These are phyloP conservation scores for Byssochlamys sp. DNA, from an alignment of 2,329 filamentous ascomycete species.

Conservation along the genomic window DNA sequence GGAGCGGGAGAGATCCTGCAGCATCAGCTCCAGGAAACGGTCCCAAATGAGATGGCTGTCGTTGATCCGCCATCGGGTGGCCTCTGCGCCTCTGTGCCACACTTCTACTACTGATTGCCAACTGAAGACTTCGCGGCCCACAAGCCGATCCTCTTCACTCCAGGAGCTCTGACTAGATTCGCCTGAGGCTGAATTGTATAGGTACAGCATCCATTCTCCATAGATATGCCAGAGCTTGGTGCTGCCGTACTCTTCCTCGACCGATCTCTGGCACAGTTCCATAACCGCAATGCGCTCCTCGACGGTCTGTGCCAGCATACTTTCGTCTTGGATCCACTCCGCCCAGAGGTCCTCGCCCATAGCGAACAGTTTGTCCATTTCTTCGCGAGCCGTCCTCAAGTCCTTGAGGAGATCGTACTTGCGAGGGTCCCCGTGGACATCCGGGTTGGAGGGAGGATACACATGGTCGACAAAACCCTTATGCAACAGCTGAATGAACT, in stretches of 20 bases:
- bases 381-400: constrained; percentile 42
- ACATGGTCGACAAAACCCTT: constrained; percentile 39
- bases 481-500: constrained; percentile 39
- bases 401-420: constrained; percentile 39
- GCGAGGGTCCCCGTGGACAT: constrained; percentile 36
- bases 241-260: constrained; percentile 53
- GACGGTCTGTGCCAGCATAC: constrained; percentile 44
- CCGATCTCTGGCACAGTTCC: constrained; percentile 50
- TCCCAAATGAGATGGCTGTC: constrained; percentile 55
- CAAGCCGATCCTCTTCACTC: constrained; percentile 49
- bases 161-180: constrained; percentile 27
- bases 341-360: constrained; percentile 55
- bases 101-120: constrained; percentile 47
- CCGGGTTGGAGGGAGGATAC: constrained; percentile 36
- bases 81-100: constrained; percentile 47
- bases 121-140: constrained; percentile 52
- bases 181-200: constrained; percentile 45
- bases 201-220: constrained; percentile 50
- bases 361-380: constrained; percentile 53
- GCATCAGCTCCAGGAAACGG: constrained; percentile 46
- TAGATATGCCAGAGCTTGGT: constrained; percentile 54
- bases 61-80: constrained; percentile 52
- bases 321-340: constrained; percentile 56
- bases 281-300: constrained; percentile 51
- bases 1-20: constrained; percentile 42